Evolutionary conservation across 1,139 yeast genomes (phyloP).

Genomic region (Wickerhamomyces sp.): DNA sequence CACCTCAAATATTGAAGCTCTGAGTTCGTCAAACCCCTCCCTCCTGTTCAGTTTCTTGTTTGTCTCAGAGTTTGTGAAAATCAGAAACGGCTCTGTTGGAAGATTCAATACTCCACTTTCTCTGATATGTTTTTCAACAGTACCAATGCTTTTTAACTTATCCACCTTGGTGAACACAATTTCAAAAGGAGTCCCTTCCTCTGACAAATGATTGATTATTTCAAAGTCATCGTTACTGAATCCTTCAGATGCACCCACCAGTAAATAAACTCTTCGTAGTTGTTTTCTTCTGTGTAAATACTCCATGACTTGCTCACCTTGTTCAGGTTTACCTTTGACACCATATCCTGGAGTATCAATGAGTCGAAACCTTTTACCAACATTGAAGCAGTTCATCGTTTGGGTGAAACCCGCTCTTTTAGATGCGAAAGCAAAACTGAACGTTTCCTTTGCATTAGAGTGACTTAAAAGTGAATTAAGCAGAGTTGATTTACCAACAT

Average conservation of each 20-base stretch:
- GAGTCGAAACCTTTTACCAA: conserved; percentile 57
- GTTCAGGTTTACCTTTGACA: conserved; percentile 48
- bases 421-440: conserved; percentile 49
- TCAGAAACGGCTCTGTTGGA: conserved; percentile 32
- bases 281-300: conserved; percentile 52
- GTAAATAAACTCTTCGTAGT: conserved; percentile 53
- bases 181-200: conserved; percentile 63
- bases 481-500: conserved; percentile 79
- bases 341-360: conserved; percentile 93
- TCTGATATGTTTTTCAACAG: conserved; percentile 24
- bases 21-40: conserved; percentile 35
- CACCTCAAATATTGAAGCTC: conserved; percentile 33
- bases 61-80: conserved; percentile 35
- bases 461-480: conserved; percentile 48
- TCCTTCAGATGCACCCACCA: conserved; percentile 56
- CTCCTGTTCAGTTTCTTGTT: conserved; percentile 26
- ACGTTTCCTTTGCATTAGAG: conserved; percentile 28
- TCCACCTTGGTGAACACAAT: conserved; percentile 75
- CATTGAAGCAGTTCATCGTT: conserved; percentile 66
- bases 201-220: conserved; percentile 46
- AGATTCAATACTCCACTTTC: conserved; percentile 22
- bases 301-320: conserved; percentile 63
- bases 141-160: conserved; percentile 30
- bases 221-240: conserved; percentile 49
- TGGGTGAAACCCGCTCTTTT: conserved; percentile 71